These are phyloP conservation scores for Metschnikowia kunwiensis DNA, from an alignment of 805 yeast species.

Conservation along the genomic window DNA sequence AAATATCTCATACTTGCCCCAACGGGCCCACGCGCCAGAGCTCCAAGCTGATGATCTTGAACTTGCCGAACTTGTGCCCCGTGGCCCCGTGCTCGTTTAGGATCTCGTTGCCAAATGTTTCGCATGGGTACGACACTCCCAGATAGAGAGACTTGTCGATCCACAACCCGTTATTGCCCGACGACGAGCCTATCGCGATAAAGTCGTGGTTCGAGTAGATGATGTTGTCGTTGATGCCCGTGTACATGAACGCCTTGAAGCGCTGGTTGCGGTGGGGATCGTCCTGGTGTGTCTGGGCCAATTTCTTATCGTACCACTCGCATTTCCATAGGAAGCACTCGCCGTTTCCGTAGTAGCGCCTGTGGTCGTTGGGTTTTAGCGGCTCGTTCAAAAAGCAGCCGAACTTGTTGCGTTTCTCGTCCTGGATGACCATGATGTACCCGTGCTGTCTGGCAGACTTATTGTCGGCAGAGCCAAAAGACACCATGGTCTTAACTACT, in stretches of 20 bases:
- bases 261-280: conserved; percentile 23
- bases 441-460: conserved; percentile 47
- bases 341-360: conserved; percentile 86
- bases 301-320: conserved; percentile 38
- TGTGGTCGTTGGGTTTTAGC: conserved; percentile 65
- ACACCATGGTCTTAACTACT: conserved; percentile 33
- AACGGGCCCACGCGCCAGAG: conserved; percentile 70
- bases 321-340: conserved; percentile 90
- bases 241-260: conserved; percentile 79
- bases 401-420: conserved; percentile 58
- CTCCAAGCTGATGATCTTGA: conserved; percentile 73
- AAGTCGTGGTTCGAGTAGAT: conserved; percentile 76
- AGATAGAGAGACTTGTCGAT: conserved; percentile 66
- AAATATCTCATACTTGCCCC: conserved; percentile 2
- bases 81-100: conserved; percentile 33
- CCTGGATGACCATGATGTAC: conserved; percentile 70
- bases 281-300: conserved; percentile 9
- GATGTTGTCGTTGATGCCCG: conserved; percentile 83
- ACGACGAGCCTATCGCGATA: conserved; percentile 86
- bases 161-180: conserved; percentile 92
- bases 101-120: conserved; percentile 88
- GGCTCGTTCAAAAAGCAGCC: conserved; percentile 80
- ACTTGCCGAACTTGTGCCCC: conserved; percentile 46
- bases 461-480: conserved; percentile 20
- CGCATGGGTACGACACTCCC: conserved; percentile 77